A percentile compares a stretch with the other conserved stretches of the same genome.
phyloP scores from a whole-genome alignment of 345 rosid genomes.

The rapeseed (Brassica napus) region DNA sequence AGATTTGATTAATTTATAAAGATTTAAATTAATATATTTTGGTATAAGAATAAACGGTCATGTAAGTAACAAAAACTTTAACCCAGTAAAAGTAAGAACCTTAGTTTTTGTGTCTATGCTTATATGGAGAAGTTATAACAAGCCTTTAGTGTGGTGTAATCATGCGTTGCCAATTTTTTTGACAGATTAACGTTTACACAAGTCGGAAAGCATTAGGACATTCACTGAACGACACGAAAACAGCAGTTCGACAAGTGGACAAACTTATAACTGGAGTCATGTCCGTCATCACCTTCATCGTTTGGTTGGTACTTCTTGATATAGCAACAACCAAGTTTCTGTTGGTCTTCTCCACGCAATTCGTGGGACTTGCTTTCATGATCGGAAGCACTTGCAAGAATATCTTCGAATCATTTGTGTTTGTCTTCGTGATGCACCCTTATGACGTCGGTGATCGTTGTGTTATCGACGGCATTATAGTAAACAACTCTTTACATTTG shows the following conservation, averaged over 20 bases:
- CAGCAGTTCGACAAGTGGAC: conserved; percentile 79
- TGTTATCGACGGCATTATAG: conserved; percentile 72
- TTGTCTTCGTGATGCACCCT: conserved; percentile 95
- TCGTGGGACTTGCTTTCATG: conserved; percentile 66
- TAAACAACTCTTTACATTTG: conserved; percentile 22
- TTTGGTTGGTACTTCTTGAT: conserved; percentile 75
- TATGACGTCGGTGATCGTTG: conserved; percentile 96
- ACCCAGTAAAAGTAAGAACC: too few species aligned
- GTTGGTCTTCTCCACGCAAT: conserved; percentile 61
- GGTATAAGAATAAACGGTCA: not conserved
- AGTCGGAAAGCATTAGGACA: conserved; percentile 74
- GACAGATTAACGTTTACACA: conserved; percentile 76
- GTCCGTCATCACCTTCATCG: conserved; percentile 42
- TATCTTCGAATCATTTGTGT: conserved; percentile 75
- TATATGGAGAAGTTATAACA: not conserved
- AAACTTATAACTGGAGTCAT: conserved; percentile 60
- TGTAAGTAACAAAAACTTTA: not conserved
- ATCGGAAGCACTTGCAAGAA: conserved; percentile 84
- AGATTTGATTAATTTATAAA: not conserved
- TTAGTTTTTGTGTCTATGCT: not conserved
- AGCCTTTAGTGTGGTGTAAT: not conserved
- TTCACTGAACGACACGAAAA: conserved; percentile 80
- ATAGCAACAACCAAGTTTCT: conserved; percentile 75
- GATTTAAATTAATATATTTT: not conserved
- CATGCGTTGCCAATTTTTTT: not conserved